phyloP scores from a whole-genome alignment of 2,329 filamentous ascomycete genomes.

The Trichoderma endophyticum region DNA sequence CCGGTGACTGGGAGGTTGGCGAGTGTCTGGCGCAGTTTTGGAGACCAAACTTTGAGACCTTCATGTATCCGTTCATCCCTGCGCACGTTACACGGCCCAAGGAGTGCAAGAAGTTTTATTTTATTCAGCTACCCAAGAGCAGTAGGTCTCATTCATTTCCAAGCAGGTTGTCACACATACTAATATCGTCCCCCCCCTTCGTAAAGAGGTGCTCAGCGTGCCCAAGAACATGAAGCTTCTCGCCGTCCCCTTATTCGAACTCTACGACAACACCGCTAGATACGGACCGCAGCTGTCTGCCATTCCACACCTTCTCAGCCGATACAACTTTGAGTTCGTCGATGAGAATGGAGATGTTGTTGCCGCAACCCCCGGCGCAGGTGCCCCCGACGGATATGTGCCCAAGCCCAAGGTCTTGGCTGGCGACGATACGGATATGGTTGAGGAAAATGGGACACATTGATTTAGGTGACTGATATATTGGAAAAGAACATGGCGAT shows the following conservation, averaged over 20 bases:
- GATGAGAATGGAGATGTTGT: conserved; percentile 89
- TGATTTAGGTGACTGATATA: conserved; percentile 24
- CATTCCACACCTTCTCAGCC: conserved; percentile 88
- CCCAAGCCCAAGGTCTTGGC: conserved; percentile 66
- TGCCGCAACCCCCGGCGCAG: conserved; percentile 74
- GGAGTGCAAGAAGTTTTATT: conserved; percentile 98
- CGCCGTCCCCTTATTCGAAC: conserved; percentile 92
- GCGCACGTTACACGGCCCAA: conserved; percentile 95
- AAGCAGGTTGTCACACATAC: not conserved
- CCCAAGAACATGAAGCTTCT: conserved; percentile 99
- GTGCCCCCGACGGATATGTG: conserved; percentile 53
- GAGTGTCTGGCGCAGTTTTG: conserved; percentile 98
- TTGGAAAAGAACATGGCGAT: conserved; percentile 31
- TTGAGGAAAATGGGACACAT: conserved; percentile 43
- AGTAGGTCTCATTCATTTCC: conserved; percentile 51
- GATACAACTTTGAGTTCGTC: conserved; percentile 97
- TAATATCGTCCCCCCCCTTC: conserved; percentile 13
- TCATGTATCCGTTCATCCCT: conserved; percentile 98
- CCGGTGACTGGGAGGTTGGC: conserved; percentile 83
- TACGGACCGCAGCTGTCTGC: conserved; percentile 96
- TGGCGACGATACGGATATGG: conserved; percentile 61
- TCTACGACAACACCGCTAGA: conserved; percentile 93
- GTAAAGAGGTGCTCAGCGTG: conserved; percentile 82
- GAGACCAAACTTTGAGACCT: conserved; percentile 98
- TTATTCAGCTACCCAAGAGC: conserved; percentile 87